Evolutionary conservation across 202 grass and related monocot genomes (phyloP), one percentile per base, ranked within the genome.

Genomic region (Carex arenaria): DNA sequence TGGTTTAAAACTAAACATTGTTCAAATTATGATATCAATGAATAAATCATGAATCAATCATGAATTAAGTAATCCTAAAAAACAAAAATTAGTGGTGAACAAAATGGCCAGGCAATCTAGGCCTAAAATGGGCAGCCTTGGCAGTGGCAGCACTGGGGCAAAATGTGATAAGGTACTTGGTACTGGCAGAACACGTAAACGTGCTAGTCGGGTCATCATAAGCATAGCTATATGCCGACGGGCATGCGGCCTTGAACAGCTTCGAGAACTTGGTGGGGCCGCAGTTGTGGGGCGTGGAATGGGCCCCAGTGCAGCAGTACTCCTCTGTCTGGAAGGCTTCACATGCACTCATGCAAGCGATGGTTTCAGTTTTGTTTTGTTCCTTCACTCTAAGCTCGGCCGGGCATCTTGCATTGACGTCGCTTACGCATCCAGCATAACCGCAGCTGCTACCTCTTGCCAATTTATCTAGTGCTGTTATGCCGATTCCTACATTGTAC

Each of bases 121-220:
- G 80, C 64, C 42, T n/a, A 68, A 82, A 82, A 68, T 82, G 45
- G 63, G 62, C 80, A 64, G 80, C 80, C 42, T 53, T 82, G 4
- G 74, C 81, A 81, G 71, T 86, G 75, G 82, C 83, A 80, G 81
- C 4, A n/a, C 80, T 70, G 0, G 95, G 95, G 76, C 95, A 98
- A 88, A 98, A 98, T 43, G 92, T 94, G 69, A 93, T 51, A 43
- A 90, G 82, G 85, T 94, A 98, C 68, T 89, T 87, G 49, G 87
- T 80, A 31, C 90, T 86, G 38, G 90, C 61, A 64, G 85, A 84
- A 81, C 95, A 98, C 14, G 92, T 98, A 90, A 94, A 94, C 54
- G 90, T 94, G 87, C 89, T 94, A 38, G 95, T 94, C 26, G 92
- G 87, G 55, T 98, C 92, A 72, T 98, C 95, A 85, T 94, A 94